Evolutionary conservation across 805 yeast species (phyloP), one percentile per base, ranked within the genome.

Genomic region (Saccharomycopsis capsularis): DNA sequence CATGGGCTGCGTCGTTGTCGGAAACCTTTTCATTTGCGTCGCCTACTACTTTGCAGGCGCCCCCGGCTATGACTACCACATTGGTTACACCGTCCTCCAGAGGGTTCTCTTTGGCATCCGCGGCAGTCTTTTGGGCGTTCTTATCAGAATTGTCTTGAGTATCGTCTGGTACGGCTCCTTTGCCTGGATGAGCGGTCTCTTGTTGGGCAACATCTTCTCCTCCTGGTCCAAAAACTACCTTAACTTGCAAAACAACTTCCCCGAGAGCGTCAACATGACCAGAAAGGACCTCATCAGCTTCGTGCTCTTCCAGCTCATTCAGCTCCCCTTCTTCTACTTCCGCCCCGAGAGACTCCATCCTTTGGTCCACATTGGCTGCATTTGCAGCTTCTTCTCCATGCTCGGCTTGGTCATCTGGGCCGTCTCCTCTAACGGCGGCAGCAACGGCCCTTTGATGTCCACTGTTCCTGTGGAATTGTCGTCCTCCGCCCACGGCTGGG

Each of bases 131-230:
- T 50, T 71, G 25, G 76, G 75, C 13, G 65, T 73, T 29, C 39
- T 65, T 29, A 65, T 70, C 11, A 61, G 75, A 59, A 65, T 72
- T 7, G 56, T 74, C 37, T 60, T 76, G 55, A 65, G 74, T 37
- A 64, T 75, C 40, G 75, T 76, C 21, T 71, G 70, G 63, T 75
- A 68, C 51, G 79, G 73, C 1, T 67, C 74, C 1, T 64, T 69
- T 48, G 67, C 73, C 4, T 73, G 71, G 68, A 45, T 72, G 44
- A 77, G 78, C 42, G 74, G 74, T 1, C 56, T 67, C 19, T 63
- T 70, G 56, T 48, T 71, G 2, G 65, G 63, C 45, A 57, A 66
- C 53, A 60, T 73, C 40, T 51, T 73, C 27, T 62, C 69, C 25
- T 61, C 73, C 15, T 69, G 70, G 67, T 68, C 72, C 19, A 64